Conservation (phyloP, 768 basidiomycete species). For the Leccinum imitatum region DNA sequence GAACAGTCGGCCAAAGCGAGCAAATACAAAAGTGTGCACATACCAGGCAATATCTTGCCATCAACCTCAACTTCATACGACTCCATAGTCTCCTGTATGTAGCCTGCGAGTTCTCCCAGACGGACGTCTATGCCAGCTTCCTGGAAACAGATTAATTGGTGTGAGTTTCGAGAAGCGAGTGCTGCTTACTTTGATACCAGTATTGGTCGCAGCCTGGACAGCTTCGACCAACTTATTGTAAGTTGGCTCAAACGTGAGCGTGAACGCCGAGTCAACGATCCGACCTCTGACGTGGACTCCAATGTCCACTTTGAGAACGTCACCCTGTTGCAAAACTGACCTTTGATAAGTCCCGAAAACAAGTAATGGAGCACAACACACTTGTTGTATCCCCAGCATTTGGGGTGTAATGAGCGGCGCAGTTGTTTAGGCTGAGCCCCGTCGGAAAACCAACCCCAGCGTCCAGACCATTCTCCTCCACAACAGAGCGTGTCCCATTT, state of each 20-base stretch:
- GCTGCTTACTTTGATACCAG: conserved; percentile 75
- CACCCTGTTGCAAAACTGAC: conserved; percentile 75
- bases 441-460: conserved; percentile 95
- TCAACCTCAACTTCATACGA: conserved; percentile 95
- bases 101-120: conserved; percentile 86
- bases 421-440: conserved; percentile 89
- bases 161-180: background rate
- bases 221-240: conserved; percentile 90
- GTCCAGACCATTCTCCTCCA: conserved; percentile 86
- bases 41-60: conserved; percentile 80
- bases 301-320: conserved; percentile 95
- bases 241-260: conserved; percentile 82
- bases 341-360: conserved; percentile 9
- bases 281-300: conserved; percentile 97
- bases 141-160: conserved; percentile 38
- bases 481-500: conserved; percentile 84
- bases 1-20: background rate
- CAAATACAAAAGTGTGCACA: conserved; percentile 1
- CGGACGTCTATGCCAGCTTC: conserved; percentile 97
- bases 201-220: conserved; percentile 91
- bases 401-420: conserved; percentile 95
- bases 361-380: conserved; percentile 36
- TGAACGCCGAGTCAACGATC: conserved; percentile 95
- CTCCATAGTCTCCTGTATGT: conserved; percentile 98
- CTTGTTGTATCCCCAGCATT: conserved; percentile 88